Percentiles rank a stretch among this genome's conserved stretches.
These are phyloP conservation scores for Calycina marina DNA, from an alignment of 2,329 filamentous ascomycete genomes.

Conservation along the genomic window DNA sequence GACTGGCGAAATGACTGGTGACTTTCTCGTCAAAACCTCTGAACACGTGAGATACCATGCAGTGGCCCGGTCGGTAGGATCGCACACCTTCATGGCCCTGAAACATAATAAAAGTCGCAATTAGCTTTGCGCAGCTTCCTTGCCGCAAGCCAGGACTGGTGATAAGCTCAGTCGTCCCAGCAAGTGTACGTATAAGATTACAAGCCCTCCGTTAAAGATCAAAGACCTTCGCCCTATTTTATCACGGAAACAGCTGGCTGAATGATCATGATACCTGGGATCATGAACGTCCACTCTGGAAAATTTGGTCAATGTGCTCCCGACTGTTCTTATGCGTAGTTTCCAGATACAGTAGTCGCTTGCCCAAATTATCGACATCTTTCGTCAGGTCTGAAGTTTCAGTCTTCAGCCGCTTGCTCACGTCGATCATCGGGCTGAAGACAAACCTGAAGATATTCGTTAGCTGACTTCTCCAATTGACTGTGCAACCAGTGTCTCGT, in stretches of 20 bases:
- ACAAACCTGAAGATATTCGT: slow-evolving; percentile 58
- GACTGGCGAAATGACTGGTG: slow-evolving; percentile 2
- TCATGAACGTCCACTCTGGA: slow-evolving; percentile 35
- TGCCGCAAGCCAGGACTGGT: no score
- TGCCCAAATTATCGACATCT: slow-evolving; percentile 69
- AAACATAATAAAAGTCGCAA: no score
- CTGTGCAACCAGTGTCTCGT: background rate
- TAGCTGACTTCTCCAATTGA: background rate
- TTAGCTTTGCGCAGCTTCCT: no score
- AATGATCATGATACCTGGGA: no score
- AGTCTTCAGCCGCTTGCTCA: slow-evolving; percentile 60
- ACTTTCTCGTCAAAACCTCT: slow-evolving; percentile 1
- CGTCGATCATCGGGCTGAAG: slow-evolving; percentile 52
- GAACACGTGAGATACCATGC: no score
- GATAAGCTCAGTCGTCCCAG: no score
- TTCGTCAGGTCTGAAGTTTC: slow-evolving; percentile 63
- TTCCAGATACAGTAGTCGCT: slow-evolving; percentile 85
- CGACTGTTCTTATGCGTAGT: slow-evolving; percentile 91
- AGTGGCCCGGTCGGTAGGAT: no score
- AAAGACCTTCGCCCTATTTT: background rate
- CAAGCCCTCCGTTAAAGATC: no score
- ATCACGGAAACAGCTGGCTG: no score
- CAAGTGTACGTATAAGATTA: no score
- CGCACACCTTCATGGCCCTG: no score
- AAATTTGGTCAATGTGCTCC: slow-evolving; percentile 79